phyloP scores from a whole-genome alignment of 352 stramenopile genomes.

The Phytophthora meadii region DNA sequence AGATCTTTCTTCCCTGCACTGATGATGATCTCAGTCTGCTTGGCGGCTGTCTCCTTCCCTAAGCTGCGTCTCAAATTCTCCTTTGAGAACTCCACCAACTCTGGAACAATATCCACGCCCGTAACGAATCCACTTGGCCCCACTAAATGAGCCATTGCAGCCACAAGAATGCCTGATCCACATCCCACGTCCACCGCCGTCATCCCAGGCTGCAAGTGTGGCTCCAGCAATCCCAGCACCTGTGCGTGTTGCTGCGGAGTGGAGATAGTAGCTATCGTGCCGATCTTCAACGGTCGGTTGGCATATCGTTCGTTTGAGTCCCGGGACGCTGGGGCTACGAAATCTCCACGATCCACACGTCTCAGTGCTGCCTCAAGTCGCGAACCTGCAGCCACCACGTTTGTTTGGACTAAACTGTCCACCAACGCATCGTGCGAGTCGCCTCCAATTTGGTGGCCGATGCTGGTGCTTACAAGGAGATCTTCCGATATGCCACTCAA shows the following conservation, averaged over 20 bases:
- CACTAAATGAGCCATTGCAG: constrained; percentile 80
- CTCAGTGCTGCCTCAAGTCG: constrained; percentile 71
- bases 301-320: constrained; percentile 55
- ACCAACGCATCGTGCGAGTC: constrained; percentile 71
- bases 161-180: constrained; percentile 83
- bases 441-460: constrained; percentile 84
- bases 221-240: constrained; percentile 70
- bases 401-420: constrained; percentile 79
- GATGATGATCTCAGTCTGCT: constrained; percentile 51
- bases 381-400: constrained; percentile 63
- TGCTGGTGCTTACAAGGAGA: constrained; percentile 82
- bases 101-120: constrained; percentile 82
- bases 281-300: constrained; percentile 83
- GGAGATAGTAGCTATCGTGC: constrained; percentile 82
- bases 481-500: constrained; percentile 82
- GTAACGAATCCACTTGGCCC: constrained; percentile 58
- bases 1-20: constrained; percentile 56
- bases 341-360: constrained; percentile 69
- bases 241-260: constrained; percentile 88
- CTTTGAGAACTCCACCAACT: constrained; percentile 73
- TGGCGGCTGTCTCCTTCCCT: constrained; percentile 40
- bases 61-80: constrained; percentile 65
- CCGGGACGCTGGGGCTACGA: constrained; percentile 47
- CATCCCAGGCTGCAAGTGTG: constrained; percentile 70
- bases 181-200: constrained; percentile 77